Evolutionary conservation across 2,329 filamentous ascomycete genomes (phyloP), one percentile per base, ranked within the genome.

Genomic region (Hymenoscyphus repandus): DNA sequence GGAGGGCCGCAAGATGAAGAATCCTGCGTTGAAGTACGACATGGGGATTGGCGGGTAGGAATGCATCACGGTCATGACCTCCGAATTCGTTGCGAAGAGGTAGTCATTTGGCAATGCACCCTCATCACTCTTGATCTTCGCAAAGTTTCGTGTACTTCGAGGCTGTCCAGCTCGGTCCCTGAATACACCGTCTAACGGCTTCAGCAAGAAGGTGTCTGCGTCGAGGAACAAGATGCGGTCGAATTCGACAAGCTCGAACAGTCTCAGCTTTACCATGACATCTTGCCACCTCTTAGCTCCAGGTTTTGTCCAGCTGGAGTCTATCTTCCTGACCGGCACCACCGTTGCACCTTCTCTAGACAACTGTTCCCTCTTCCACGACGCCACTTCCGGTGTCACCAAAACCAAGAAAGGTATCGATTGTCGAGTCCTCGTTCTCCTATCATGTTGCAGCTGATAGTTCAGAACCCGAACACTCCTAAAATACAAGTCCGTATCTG

Each of bases 1-100:
- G 11, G 68, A 70, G 0, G 72, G 72, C 5, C 66, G 62, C 2
- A 68, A 60, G 3, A 74, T 52, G 61, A 70, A 71, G 57, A 74
- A 71, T 0, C 71, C 70, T 0, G 69, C 70, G 20, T 66, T 71
- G 57, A 74, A 69, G 54, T 41, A 58, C 38, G 4, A 62, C 59
- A 43, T 65, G n/a, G 49, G 61, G 17, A 64, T 51, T 2, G 70
- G 68, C 4, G 71, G 70, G 49, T 68, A 69, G 9, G 59, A 51
- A 54, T 73, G 71, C 6, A 61, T 64, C 1, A 59, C 57, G 6
- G 63, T 55, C n/a, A 62, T 61, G 33, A 69, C 67, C 51, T 72
- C 69, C 1, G 68, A 62, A 3, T 58, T 57, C 2, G 64, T 62
- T 1, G 66, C 59, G 20, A 69, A 67, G 32, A 71, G 58, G 49